phyloP scores from a whole-genome alignment of 2,329 filamentous ascomycete genomes.

The Aspergillus caelatus region DNA sequence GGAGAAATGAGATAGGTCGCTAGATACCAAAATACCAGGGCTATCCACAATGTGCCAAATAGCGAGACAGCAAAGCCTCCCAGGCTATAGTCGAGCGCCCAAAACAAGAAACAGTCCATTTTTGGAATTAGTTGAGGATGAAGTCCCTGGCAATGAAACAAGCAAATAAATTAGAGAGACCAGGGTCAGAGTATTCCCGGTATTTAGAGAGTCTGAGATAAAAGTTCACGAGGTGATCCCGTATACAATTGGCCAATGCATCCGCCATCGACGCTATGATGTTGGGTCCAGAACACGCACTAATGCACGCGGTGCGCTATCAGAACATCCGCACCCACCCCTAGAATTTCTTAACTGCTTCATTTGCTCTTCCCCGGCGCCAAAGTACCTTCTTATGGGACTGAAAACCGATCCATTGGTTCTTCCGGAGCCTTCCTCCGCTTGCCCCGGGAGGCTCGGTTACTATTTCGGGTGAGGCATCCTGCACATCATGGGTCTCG shows the following conservation, averaged over 20 bases:
- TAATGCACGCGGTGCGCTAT: background rate
- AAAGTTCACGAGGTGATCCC: background rate
- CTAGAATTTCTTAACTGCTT: too few species aligned
- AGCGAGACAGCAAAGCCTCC: background rate
- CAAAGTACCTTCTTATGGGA: background rate
- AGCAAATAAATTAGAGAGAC: background rate
- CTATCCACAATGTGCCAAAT: constrained; percentile 3
- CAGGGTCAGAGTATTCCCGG: background rate
- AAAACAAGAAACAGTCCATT: background rate
- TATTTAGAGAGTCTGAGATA: background rate
- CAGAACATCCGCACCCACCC: background rate
- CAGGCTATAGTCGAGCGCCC: background rate
- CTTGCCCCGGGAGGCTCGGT: background rate
- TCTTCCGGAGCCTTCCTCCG: background rate
- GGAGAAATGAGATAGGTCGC: constrained; percentile 21
- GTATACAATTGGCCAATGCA: background rate
- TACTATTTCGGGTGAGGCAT: background rate
- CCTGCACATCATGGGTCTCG: background rate
- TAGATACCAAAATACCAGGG: constrained; percentile 21
- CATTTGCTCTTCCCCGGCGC: background rate
- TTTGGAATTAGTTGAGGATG: background rate
- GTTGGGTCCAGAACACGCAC: background rate
- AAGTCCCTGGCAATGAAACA: background rate
- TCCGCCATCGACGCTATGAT: background rate
- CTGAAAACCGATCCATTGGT: background rate